These are phyloP conservation scores for Conticribra weissflogii DNA, from an alignment of 108 stramenopile genomes.

Conservation along the genomic window DNA sequence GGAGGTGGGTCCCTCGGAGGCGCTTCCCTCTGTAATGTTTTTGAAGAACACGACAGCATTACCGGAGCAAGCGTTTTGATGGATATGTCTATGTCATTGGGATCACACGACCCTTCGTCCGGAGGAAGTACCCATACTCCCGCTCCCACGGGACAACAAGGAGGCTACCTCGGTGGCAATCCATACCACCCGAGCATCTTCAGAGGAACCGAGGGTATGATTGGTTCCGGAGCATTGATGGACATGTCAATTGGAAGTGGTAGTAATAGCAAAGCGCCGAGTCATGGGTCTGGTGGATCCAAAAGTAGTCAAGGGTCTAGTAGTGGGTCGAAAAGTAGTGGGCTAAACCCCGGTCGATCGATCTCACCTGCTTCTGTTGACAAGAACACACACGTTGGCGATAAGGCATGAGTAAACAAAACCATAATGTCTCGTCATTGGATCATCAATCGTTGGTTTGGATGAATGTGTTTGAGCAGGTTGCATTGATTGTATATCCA, in stretches of 20 bases:
- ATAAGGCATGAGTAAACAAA: neutral
- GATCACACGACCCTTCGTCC: constrained; percentile 17
- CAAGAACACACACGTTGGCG: neutral
- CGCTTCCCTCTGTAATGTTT: constrained; percentile 58
- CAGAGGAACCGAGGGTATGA: constrained; percentile 24
- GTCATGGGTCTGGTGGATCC: neutral
- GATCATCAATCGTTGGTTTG: no score
- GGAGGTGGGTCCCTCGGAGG: constrained; percentile 44
- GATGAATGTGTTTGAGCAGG: no score
- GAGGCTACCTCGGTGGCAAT: neutral
- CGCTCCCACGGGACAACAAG: constrained; percentile 11
- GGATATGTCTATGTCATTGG: constrained; percentile 40
- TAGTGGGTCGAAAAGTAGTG: constrained; percentile 14
- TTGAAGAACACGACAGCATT: constrained; percentile 47
- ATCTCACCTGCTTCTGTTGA: constrained; percentile 26
- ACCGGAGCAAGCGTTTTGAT: constrained; percentile 18
- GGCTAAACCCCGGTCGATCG: constrained; percentile 1
- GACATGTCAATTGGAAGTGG: constrained; percentile 24
- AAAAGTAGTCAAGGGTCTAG: constrained; percentile 3
- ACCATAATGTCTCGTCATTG: no score
- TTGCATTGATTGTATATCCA: no score
- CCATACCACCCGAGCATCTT: neutral
- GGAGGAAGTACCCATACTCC: constrained; percentile 8
- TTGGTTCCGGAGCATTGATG: constrained; percentile 40
- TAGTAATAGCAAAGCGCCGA: constrained; percentile 2